Base-by-base conservation (phyloP, 345 rosid genomes). In the Passiflora organensis region DNA sequence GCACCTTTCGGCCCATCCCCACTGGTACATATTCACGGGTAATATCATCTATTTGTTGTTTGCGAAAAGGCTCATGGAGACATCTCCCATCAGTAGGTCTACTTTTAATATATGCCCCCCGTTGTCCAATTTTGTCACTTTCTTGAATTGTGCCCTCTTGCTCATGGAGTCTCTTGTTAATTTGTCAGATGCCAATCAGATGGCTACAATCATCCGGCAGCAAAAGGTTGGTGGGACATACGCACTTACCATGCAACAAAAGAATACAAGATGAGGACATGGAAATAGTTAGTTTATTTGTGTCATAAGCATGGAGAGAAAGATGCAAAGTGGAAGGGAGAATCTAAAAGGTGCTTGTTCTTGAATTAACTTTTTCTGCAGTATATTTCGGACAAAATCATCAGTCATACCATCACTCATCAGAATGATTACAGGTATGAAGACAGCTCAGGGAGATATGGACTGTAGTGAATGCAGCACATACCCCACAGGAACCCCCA, bases 1-100 rank as follows among this genome's bases (percentile, higher is more conserved):
- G 36, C 37, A 48, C 44, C 79, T 68, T 72, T 66, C 59, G 62
- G 72, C 60, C 45, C 4, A 23, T 15, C 56, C 19, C 48, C 67
- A 68, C 56, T 56, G 56, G 38, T 70, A 73, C 51, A 59, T 17
- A 51, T 63, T 78, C 83, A 78, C 82, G 77, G 80, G 81, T 60
- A 68, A 55, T 38, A 41, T 63, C 62, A 41, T 51, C 37, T 15
- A 41, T 65, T 74, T 62, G 81, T 78, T 67, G 59, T 62, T 72
- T 64, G 42, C 71, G 75, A 55, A 67, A 67, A 65, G 5, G 42
- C 50, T 68, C 62, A 66, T 57, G 39, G 9, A 51, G 32, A 32
- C 56, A 58, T 55, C 65, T 59, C 13, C 66, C 5, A 34, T 48
- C 62, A 32, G 8, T 62, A 42, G 28, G 23, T 48, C 63, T 36